Evolutionary conservation across 2,329 filamentous ascomycete species (phyloP).

Genomic region (Colletotrichum melonis): DNA sequence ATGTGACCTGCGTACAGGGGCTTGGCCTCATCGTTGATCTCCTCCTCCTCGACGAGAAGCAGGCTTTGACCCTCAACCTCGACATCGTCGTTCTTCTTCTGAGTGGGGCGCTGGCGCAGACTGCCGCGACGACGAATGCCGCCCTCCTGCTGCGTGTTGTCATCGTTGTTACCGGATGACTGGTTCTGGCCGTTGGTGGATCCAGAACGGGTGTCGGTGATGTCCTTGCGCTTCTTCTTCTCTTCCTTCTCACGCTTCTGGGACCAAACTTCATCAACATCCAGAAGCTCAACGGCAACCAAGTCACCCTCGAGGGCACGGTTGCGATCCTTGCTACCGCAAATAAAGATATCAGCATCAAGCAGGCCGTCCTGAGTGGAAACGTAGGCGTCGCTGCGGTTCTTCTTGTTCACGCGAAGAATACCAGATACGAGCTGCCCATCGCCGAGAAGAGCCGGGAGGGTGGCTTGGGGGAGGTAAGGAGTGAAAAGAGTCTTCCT

Average conservation of each 20-base stretch:
- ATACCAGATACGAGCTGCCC: conserved; percentile 97
- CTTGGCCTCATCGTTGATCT: conserved; percentile 98
- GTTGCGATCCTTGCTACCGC: conserved; percentile 98
- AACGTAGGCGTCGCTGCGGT: conserved; percentile 97
- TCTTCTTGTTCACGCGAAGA: conserved; percentile 99
- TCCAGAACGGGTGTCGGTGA: conserved; percentile 87
- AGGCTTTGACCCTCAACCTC: conserved; percentile 98
- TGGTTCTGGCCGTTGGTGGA: conserved; percentile 79
- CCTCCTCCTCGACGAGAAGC: conserved; percentile 96
- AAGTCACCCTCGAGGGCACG: conserved; percentile 95
- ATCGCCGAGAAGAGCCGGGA: conserved; percentile 89
- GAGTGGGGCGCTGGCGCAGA: conserved; percentile 93
- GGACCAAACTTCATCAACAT: conserved; percentile 98
- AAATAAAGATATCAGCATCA: conserved; percentile 99
- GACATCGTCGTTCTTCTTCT: conserved; percentile 99
- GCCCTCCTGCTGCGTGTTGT: conserved; percentile 77
- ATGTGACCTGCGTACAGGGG: conserved; percentile 97
- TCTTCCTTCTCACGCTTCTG: conserved; percentile 99
- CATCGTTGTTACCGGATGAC: conserved; percentile 70
- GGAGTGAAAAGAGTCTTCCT: conserved; percentile 99
- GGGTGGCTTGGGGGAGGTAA: conserved; percentile 92
- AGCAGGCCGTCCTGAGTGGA: conserved; percentile 88
- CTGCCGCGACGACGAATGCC: conserved; percentile 93
- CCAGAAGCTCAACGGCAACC: conserved; percentile 93
- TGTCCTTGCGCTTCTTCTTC: conserved; percentile 99